Percentiles rank a stretch among this genome's conserved stretches.
Conservation (phyloP, 2,329 filamentous ascomycete species). For the Allantophomopsis lycopodina region DNA sequence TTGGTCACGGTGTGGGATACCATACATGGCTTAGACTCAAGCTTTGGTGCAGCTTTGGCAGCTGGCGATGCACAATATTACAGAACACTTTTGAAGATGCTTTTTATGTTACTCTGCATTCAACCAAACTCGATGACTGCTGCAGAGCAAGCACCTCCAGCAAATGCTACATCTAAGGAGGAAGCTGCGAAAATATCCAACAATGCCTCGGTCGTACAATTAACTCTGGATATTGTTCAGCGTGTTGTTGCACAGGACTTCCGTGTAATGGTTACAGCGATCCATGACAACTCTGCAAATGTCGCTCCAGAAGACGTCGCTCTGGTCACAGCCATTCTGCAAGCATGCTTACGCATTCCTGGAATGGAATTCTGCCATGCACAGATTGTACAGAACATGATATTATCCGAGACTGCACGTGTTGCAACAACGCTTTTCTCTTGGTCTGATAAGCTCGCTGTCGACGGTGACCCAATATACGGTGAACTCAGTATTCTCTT, state of each 20-base stretch:
- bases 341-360: constrained; percentile 69
- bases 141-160: constrained; percentile 18
- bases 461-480: constrained; percentile 75
- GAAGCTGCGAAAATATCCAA: neutral
- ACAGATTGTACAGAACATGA: constrained; percentile 58
- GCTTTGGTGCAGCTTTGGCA: constrained; percentile 44
- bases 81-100: constrained; percentile 66
- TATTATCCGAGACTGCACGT: constrained; percentile 60
- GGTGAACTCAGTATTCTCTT: constrained; percentile 86
- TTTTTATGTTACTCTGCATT: constrained; percentile 59
- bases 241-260: constrained; percentile 72
- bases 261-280: constrained; percentile 62
- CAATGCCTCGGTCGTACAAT: constrained; percentile 19
- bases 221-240: constrained; percentile 60
- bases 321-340: constrained; percentile 76
- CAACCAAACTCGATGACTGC: constrained; percentile 36
- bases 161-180: constrained; percentile 12
- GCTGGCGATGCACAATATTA: constrained; percentile 56
- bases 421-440: constrained; percentile 81
- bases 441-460: constrained; percentile 75
- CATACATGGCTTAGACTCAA: constrained; percentile 34
- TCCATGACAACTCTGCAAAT: constrained; percentile 60
- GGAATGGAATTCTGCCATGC: constrained; percentile 58
- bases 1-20: constrained; percentile 46
- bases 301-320: constrained; percentile 70